A percentile compares a stretch with the other conserved stretches of the same genome.
Evolutionary conservation across 169 alveolate species (phyloP).

Genomic region (Pseudocohnilembus persalinus): DNA sequence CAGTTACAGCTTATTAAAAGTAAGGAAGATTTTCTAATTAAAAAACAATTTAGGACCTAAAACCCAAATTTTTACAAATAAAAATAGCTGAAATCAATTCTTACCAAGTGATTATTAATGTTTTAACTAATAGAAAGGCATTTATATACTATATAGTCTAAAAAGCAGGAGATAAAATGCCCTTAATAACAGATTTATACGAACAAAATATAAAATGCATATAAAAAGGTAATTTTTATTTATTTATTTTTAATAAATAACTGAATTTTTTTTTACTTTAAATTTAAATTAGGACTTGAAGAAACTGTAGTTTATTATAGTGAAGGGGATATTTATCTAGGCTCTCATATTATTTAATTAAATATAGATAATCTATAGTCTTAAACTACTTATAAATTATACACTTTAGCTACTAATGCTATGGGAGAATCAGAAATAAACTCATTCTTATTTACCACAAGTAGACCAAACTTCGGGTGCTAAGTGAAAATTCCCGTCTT

Average conservation of each 20-base stretch:
- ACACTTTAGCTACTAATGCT: not conserved
- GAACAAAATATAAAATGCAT: not conserved
- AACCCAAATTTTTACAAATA: no score
- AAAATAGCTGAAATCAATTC: no score
- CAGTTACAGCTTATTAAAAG: no score
- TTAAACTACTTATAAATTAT: not conserved
- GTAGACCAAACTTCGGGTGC: not conserved
- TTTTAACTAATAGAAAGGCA: not conserved
- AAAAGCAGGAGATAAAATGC: not conserved
- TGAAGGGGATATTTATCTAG: not conserved
- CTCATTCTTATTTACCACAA: not conserved
- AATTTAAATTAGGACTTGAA: no score
- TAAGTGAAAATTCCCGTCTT: not conserved
- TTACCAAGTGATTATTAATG: no score
- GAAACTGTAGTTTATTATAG: not conserved
- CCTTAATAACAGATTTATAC: not conserved
- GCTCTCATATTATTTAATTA: not conserved
- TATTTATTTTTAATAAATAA: no score
- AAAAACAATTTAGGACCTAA: no score
- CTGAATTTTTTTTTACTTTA: no score
- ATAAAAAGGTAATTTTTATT: not conserved
- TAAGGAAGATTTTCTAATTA: no score
- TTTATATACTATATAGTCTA: not conserved
- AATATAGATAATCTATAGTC: not conserved
- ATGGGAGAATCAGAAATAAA: not conserved